Conservation (phyloP, 2,329 filamentous ascomycete genomes). For the Stylonectria norvegica region DNA sequence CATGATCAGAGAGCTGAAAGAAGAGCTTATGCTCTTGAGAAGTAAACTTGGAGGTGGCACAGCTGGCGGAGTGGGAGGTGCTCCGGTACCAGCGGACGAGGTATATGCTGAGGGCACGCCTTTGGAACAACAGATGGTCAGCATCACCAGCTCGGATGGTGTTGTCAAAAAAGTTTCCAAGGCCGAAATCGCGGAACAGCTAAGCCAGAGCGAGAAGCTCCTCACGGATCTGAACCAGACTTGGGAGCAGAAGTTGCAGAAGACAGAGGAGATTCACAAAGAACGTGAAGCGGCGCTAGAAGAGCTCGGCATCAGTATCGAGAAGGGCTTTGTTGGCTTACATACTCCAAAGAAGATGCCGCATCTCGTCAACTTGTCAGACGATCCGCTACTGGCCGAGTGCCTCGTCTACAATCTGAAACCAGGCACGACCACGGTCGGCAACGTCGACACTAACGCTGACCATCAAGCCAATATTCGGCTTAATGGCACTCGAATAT, state of each 20-base stretch:
- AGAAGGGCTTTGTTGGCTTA: constrained; percentile 94
- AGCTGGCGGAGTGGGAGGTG: constrained; percentile 46
- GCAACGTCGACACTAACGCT: constrained; percentile 83
- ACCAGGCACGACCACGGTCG: constrained; percentile 88
- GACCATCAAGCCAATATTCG: constrained; percentile 79
- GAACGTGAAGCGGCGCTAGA: constrained; percentile 92
- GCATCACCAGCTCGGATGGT: constrained; percentile 83
- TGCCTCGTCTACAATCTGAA: constrained; percentile 98
- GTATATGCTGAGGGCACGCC: constrained; percentile 91
- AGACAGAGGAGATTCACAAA: constrained; percentile 96
- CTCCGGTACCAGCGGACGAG: constrained; percentile 62
- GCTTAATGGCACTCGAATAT: constrained; percentile 87
- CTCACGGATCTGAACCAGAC: constrained; percentile 96
- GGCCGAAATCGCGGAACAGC: constrained; percentile 93
- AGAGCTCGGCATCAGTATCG: constrained; percentile 96
- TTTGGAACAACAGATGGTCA: constrained; percentile 92
- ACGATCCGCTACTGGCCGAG: constrained; percentile 87
- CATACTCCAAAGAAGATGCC: constrained; percentile 99
- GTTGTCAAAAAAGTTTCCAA: constrained; percentile 93
- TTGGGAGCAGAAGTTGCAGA: constrained; percentile 93
- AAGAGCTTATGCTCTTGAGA: constrained; percentile 81
- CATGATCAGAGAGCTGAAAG: constrained; percentile 97
- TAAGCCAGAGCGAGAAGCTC: constrained; percentile 94
- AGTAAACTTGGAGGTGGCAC: constrained; percentile 71
- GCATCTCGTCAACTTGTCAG: constrained; percentile 96